These are phyloP conservation scores for Cenchrus purpureus DNA, from an alignment of 176 grass and related monocot species.

Conservation along the genomic window DNA sequence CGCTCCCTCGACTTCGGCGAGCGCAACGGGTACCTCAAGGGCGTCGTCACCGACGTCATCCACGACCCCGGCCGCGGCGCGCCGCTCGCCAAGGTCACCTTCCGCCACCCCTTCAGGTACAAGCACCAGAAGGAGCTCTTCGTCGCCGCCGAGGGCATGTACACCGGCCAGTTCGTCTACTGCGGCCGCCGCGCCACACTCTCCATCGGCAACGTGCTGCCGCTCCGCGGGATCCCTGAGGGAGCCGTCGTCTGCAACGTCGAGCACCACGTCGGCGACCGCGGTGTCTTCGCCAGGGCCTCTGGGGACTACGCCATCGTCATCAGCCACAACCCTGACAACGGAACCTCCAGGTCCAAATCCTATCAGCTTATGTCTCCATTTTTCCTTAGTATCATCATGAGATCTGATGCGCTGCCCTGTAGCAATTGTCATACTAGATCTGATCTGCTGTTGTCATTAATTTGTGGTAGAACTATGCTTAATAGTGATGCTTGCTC, in stretches of 20 bases:
- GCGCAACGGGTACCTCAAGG: constrained; percentile 91
- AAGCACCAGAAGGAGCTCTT: constrained; percentile 97
- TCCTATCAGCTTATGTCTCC: fast-evolving
- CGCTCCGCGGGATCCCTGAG: constrained; percentile 75
- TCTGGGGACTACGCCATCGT: constrained; percentile 93
- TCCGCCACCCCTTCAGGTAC: constrained; percentile 95
- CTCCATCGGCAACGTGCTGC: constrained; percentile 85
- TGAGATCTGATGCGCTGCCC: background rate
- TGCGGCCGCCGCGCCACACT: constrained; percentile 88
- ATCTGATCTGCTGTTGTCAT: background rate
- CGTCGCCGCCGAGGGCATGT: constrained; percentile 93
- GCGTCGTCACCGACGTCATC: constrained; percentile 88
- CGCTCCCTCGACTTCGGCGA: constrained; percentile 94
- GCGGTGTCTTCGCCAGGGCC: constrained; percentile 72
- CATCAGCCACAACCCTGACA: constrained; percentile 92
- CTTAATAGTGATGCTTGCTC: background rate
- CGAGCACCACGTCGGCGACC: constrained; percentile 92
- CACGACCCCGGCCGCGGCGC: constrained; percentile 92
- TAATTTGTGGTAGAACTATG: background rate
- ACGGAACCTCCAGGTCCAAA: constrained; percentile 74
- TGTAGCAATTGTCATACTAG: background rate
- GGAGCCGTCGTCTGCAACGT: constrained; percentile 94
- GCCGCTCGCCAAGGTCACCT: constrained; percentile 81
- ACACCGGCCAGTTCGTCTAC: constrained; percentile 93
- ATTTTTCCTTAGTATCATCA: background rate